phyloP scores from a whole-genome alignment of 805 yeast species.

The Pichia nakasei region DNA sequence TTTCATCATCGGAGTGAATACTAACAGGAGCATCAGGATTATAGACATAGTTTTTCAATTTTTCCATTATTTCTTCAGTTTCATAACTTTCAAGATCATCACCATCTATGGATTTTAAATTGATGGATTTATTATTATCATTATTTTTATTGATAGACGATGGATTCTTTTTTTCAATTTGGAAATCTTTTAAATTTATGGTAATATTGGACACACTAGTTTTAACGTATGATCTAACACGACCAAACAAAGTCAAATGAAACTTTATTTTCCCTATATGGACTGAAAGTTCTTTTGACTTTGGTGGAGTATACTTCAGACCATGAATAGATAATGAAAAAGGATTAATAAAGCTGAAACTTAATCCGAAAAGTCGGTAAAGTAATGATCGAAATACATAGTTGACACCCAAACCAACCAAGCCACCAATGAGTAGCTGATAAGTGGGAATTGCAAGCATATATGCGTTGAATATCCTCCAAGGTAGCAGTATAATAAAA shows the following conservation, averaged over 20 bases:
- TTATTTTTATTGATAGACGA: background rate
- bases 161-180: background rate
- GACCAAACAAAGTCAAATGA: constrained; percentile 4
- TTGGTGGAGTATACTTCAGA: background rate
- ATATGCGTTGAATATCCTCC: background rate
- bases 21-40: constrained; percentile 15
- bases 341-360: constrained; percentile 5
- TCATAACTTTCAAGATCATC: background rate
- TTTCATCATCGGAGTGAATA: constrained; percentile 12
- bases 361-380: background rate
- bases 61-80: background rate
- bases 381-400: background rate
- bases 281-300: background rate
- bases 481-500: background rate
- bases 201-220: background rate
- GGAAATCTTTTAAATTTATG: background rate
- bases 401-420: background rate
- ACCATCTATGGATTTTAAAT: background rate
- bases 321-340: constrained; percentile 3
- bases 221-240: background rate
- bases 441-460: background rate
- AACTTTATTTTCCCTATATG: constrained; percentile 2
- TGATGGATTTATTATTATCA: background rate
- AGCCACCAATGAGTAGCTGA: background rate
- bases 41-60: constrained; percentile 3